Evolutionary conservation across 2,329 filamentous ascomycete species (phyloP), one percentile per base, ranked within the genome.

Genomic region (Calonectria leucothoes): DNA sequence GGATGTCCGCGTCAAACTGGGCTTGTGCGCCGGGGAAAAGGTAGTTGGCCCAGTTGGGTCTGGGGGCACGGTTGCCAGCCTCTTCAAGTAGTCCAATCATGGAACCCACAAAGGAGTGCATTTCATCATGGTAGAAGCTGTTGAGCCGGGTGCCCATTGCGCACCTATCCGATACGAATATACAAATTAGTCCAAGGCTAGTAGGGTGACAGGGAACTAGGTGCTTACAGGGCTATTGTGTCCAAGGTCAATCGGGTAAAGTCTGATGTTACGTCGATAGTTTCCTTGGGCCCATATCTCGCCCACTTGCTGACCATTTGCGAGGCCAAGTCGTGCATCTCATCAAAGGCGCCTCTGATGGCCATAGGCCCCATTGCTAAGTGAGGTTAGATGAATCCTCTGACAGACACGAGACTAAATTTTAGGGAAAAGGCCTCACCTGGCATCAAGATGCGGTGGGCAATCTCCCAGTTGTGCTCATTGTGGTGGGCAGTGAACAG

Each of bases 161-260:
- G 77, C 90, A 75, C 48, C 70, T 72, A 12, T 45, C 42, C 42
- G n/a, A 33, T 20, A 51, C 23, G 37, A 29, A 25, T 49, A 25
- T 63, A 29, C 49, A 48, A 37, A 35, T 70, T 49, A 51, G 49
- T 57, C 14, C 20, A 63, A 45, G 35, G 51, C n/a, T 45, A 8
- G 5, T 23, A 20, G 12, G 48, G 29, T 17, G 42, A 17, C 8
- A 17, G 27, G 29, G 20, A 52, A 57, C 4, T 5, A 12, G 33
- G 15, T 35, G n/a, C 39, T 33, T 71, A 91, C 12, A 93, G 85
- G 2, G 89, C 91, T 37, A 93, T 88, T 0, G 91, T 91, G 78
- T 93, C 92, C 4, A 93, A 84, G 0, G 91, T 89, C 55, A 93
- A 82, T 11, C 91, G 87, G 0, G 91, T 93, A 73, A 93, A 92